Percentiles rank a stretch among this genome's conserved stretches.
Conservation (phyloP, 208 protist species). For the Wallacemonas rigidus region DNA sequence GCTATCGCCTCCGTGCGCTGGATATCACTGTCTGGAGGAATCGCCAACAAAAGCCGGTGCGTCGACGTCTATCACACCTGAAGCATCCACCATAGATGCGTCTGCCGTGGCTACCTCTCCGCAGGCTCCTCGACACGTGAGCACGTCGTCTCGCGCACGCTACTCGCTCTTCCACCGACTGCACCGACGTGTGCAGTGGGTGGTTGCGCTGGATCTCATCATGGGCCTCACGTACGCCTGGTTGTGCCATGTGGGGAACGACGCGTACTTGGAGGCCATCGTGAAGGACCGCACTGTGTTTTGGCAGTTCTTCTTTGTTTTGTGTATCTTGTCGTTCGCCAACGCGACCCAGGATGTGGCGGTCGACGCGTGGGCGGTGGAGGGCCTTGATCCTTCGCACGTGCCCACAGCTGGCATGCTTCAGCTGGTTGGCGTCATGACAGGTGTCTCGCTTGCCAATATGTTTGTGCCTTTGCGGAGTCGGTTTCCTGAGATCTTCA, state of each 20-base stretch:
- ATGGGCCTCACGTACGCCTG: conserved; percentile 17
- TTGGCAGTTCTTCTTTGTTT: conserved; percentile 23
- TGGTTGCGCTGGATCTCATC: conserved; percentile 18
- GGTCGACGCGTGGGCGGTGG: conserved; percentile 50
- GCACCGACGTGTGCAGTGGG: conserved; percentile 28
- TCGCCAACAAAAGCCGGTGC: neutral
- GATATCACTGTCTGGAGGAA: conserved; percentile 10
- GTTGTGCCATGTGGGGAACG: conserved; percentile 4
- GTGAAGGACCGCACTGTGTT: conserved; percentile 10
- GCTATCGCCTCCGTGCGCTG: conserved; percentile 2
- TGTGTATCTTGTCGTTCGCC: conserved; percentile 30
- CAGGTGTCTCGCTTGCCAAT: conserved; percentile 20
- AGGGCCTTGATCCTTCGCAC: conserved; percentile 15
- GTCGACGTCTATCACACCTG: neutral
- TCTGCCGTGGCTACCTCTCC: neutral
- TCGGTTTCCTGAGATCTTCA: conserved; percentile 1
- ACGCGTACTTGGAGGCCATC: conserved; percentile 17
- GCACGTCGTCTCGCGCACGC: neutral
- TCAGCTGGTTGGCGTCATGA: conserved; percentile 22
- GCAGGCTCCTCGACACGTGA: too few relatives aligned
- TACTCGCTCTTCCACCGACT: conserved; percentile 14
- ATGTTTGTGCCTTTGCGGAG: conserved; percentile 21
- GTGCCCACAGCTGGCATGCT: conserved; percentile 18
- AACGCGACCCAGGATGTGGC: conserved; percentile 52
- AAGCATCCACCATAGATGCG: neutral